phyloP scores from a whole-genome alignment of 305 asterid species.

The Nicotiana rustica region DNA sequence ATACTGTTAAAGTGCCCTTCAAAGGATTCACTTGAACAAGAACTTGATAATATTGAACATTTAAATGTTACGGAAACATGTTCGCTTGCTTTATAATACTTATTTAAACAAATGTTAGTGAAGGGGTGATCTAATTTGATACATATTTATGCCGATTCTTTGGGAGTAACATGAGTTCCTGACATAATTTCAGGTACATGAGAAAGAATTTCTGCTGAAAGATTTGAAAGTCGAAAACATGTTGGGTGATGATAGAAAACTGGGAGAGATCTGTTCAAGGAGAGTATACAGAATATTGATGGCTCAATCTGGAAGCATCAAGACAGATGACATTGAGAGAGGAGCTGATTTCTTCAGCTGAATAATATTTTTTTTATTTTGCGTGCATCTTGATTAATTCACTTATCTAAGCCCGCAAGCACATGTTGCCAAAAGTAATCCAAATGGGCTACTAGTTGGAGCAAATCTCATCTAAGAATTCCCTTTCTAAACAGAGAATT shows the following conservation, averaged over 20 bases:
- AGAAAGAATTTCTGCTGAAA: constrained; percentile 87
- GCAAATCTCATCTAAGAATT: not conserved
- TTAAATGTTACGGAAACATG: not conserved
- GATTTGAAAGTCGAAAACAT: constrained; percentile 76
- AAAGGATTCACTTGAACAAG: not conserved
- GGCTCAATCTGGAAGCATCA: constrained; percentile 83
- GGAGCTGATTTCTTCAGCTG: constrained; percentile 85
- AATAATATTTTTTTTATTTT: constrained; percentile 23
- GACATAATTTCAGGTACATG: constrained; percentile 73
- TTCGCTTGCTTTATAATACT: not conserved
- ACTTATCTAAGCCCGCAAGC: not conserved
- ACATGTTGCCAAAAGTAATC: not conserved
- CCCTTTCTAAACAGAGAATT: not conserved
- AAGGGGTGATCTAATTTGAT: not conserved
- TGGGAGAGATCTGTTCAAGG: constrained; percentile 93
- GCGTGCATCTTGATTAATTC: not conserved
- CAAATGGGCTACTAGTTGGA: not conserved
- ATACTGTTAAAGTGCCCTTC: not conserved
- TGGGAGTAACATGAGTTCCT: not conserved
- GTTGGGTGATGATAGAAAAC: constrained; percentile 76
- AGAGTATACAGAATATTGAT: constrained; percentile 86
- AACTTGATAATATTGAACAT: not conserved
- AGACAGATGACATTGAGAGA: constrained; percentile 84
- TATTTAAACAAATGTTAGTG: not conserved
- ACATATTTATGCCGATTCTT: not conserved